Evolutionary conservation across 305 asterid genomes (phyloP).

Genomic region (Fraxinus nigra): DNA sequence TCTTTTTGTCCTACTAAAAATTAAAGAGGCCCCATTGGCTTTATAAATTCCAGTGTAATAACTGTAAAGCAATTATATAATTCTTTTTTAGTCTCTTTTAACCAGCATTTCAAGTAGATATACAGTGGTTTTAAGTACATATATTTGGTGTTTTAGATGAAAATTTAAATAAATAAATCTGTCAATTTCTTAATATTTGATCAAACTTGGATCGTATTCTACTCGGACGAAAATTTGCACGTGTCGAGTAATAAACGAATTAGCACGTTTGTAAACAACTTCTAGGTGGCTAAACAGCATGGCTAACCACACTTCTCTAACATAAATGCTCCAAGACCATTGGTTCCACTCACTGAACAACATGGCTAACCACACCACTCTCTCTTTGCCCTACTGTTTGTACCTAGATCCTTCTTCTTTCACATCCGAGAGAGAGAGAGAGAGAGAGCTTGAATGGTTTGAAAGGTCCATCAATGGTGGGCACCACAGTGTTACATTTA

Average conservation of each 20-base stretch:
- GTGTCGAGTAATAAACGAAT: not conserved
- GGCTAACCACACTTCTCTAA: not conserved
- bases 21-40: not conserved
- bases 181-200: not conserved
- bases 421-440: not conserved
- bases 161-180: too few species aligned
- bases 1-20: not conserved
- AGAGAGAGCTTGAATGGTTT: not conserved
- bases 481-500: constrained; percentile 13
- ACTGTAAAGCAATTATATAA: constrained; percentile 11
- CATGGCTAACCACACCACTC: not conserved
- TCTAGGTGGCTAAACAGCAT: not conserved
- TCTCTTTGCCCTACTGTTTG: not conserved
- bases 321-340: not conserved
- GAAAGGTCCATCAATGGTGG: constrained; percentile 19
- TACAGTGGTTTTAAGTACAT: not conserved
- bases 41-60: not conserved
- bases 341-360: not conserved
- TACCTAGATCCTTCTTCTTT: constrained; percentile 8
- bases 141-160: not conserved
- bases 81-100: not conserved
- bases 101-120: not conserved
- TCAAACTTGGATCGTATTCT: not conserved
- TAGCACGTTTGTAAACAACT: not conserved
- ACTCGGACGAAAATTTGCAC: not conserved